Evolutionary conservation across 306 rosid genomes (phyloP).

Genomic region (Quercus gilva): DNA sequence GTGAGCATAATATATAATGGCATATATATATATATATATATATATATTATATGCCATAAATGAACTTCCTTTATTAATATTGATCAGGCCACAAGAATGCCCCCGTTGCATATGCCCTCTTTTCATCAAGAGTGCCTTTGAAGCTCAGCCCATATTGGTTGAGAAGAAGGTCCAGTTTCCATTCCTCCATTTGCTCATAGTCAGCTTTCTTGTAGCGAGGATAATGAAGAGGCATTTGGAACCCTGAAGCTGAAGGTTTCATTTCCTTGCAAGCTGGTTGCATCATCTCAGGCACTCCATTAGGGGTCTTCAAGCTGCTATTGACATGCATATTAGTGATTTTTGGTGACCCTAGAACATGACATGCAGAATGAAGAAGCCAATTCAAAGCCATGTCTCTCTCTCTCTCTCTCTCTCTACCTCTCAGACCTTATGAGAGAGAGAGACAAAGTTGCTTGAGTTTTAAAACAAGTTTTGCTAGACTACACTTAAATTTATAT

Average conservation of each 20-base stretch:
- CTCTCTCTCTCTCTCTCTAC: slow-evolving; percentile 1
- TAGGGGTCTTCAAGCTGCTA: slow-evolving; percentile 13
- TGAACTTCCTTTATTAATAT: slow-evolving; percentile 1
- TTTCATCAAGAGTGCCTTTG: slow-evolving; percentile 47
- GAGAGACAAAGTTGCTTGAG: neutral
- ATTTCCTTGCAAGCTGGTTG: neutral
- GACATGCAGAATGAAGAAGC: slow-evolving; percentile 46
- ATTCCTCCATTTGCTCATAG: slow-evolving; percentile 77
- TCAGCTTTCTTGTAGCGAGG: slow-evolving; percentile 63
- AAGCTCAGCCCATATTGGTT: slow-evolving; percentile 56
- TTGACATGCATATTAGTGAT: neutral
- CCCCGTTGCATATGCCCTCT: slow-evolving; percentile 63
- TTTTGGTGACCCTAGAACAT: slow-evolving; percentile 35
- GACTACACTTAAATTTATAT: slow-evolving; percentile 9
- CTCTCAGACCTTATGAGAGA: neutral
- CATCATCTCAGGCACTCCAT: neutral
- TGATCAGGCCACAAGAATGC: slow-evolving; percentile 80
- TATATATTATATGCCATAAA: neutral
- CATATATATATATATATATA: neutral
- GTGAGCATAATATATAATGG: no score
- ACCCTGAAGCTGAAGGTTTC: slow-evolving; percentile 32
- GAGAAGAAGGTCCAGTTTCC: slow-evolving; percentile 69
- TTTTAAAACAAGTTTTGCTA: slow-evolving; percentile 7
- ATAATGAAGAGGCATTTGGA: slow-evolving; percentile 82
- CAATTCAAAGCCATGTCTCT: slow-evolving; percentile 39